Base-by-base conservation (phyloP, 2,329 filamentous ascomycete genomes). In the Trichoderma atrobrunneum region DNA sequence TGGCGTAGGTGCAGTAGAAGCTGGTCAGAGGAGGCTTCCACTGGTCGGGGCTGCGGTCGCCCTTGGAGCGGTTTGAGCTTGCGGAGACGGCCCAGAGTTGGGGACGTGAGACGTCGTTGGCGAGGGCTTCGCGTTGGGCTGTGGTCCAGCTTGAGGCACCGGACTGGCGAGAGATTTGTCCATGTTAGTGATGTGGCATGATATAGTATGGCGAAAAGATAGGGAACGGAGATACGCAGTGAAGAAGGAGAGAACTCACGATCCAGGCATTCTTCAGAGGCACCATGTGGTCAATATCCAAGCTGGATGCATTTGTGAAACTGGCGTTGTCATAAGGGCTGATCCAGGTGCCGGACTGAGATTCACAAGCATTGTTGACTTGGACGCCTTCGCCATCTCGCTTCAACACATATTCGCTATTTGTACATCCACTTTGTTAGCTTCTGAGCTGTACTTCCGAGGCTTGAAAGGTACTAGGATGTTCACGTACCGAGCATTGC, bases 281-380 rank as follows among this genome's bases (percentile, higher is more conserved):
- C 3, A 97, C 92, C 82, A 96, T 86, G 79, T 96, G 93, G 80
- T 96, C 93, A 73, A 96, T 95, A 76, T 95, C 92, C 1, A 96
- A 80, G 76, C 95, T 91, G 21, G 85, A 87, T 1, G 92, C 88
- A 0, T 84, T 83, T 0, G 88, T 91, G 91, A 91, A 94, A 1
- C 85, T 89, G 0, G 83, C 90, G 18, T 92, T 92, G 77, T 95
- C 93, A 79, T 92, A 96, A 0, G 92, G 91, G 43, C 88, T 91
- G 54, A 80, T 81, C 93, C 93, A 96, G 0, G 83, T 85, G 5
- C 93, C 93, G 3, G 87, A 89, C 0, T 86, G 90, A 0, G 91
- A 81, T 1, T 86, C 82, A 80, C 93, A 97, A 39, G 87, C 84
- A 14, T 81, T 83, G 79, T 87, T 85, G 43, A 86, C 85, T 6